Base-by-base conservation (phyloP, 257 asterid species). In the Penstemon newberryi region DNA sequence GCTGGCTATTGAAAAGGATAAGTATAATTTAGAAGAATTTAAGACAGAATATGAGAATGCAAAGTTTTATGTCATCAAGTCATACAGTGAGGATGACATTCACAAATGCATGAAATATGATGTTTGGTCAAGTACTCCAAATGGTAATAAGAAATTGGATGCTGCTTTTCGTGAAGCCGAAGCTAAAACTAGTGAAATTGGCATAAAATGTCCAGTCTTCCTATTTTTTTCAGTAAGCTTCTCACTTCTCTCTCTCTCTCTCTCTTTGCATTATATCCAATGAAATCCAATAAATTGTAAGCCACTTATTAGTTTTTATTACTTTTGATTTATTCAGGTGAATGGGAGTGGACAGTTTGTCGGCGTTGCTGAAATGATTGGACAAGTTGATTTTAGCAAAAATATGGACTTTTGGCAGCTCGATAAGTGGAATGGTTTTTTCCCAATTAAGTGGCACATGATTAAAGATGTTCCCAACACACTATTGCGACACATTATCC, bases 291-390 rank as follows among this genome's bases (percentile, higher is more conserved):
- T 25, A 0, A 25, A 25, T 25, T 25, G 33, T 25, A 25, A 25
- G 33, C 15, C 18, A 1, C 0, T 49, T 13, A 49, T 10, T 10
- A 49, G 6, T 9, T 10, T 49, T 12, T 49, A 3, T 4, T 25
- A 25, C 1, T 25, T 25, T 25, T 25, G 33, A 25, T 25, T 25
- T 25, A 62, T 71, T 66, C 71, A 89, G 96, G 96, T 87, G 45
- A 91, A 91, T 66, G 85, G 82, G 65, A 91, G 97, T 74, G 96
- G 97, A 8, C 97, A 91, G 78, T 91, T 91, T 70, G 69, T 88
- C n/a, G 97, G 97, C 12, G 85, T 88, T 64, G 96, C 96, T 60
- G 96, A 91, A 86, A 91, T 91, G 97, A 67, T 75, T 49, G 97
- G 92, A 44, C 88, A 36, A 45, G 92, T 91, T 58, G 97, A 91